Evolutionary conservation across 441 rosid species (phyloP).

Genomic region (Eutrema salsugineum): DNA sequence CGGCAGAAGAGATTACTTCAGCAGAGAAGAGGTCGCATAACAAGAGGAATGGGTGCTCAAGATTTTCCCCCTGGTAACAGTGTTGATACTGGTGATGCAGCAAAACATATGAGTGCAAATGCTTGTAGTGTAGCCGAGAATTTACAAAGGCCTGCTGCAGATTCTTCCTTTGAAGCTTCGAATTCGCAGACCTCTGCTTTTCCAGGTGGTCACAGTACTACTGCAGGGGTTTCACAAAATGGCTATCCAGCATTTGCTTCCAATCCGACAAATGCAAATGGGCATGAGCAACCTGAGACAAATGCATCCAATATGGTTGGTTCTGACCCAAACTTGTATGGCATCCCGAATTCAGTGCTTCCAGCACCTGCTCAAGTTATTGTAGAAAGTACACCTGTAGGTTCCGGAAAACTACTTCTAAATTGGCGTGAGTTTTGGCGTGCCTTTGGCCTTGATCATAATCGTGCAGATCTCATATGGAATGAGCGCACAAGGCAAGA

Average conservation of each 20-base stretch:
- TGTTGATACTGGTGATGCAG: constrained; percentile 59
- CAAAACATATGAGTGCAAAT: constrained; percentile 43
- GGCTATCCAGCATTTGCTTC: constrained; percentile 49
- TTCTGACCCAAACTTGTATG: constrained; percentile 44
- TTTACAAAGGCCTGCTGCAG: constrained; percentile 44
- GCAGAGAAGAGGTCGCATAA: constrained; percentile 80
- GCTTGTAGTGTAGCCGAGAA: constrained; percentile 47
- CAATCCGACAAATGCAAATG: constrained; percentile 36
- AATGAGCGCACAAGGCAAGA: constrained; percentile 99
- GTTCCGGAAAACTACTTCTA: constrained; percentile 92
- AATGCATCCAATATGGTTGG: constrained; percentile 45
- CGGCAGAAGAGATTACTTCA: constrained; percentile 86
- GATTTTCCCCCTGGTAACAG: constrained; percentile 59
- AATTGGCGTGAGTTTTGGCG: constrained; percentile 99
- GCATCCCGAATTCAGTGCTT: constrained; percentile 53
- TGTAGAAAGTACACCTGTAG: constrained; percentile 91
- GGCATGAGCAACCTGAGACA: constrained; percentile 47
- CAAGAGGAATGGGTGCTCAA: constrained; percentile 59
- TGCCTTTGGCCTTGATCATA: constrained; percentile 98
- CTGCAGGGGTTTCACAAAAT: constrained; percentile 50
- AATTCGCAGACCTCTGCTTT: constrained; percentile 45
- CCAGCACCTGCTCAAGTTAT: constrained; percentile 99
- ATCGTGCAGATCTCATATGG: constrained; percentile 99
- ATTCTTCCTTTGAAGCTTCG: constrained; percentile 47
- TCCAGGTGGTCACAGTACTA: constrained; percentile 40